Percentiles rank a stretch among this genome's conserved stretches.
Conservation (phyloP, 1,139 yeast genomes). For the Candida tropicalis region DNA sequence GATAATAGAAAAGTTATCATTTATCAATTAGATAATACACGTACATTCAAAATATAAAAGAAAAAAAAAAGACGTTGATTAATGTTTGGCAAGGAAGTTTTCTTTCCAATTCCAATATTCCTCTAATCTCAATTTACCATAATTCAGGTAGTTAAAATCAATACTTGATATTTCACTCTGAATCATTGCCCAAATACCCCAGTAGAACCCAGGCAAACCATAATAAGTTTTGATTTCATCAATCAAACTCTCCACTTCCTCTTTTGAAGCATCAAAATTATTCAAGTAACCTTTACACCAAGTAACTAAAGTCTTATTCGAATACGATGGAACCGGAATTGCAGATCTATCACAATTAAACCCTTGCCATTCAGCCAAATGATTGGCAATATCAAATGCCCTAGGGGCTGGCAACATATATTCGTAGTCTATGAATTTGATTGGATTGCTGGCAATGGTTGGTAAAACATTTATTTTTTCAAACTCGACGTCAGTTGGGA, state of each 20-base stretch:
- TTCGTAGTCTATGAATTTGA: slow-evolving; percentile 78
- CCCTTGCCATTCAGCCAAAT: slow-evolving; percentile 88
- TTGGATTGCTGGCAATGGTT: slow-evolving; percentile 40
- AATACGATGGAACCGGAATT: slow-evolving; percentile 54
- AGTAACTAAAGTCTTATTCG: slow-evolving; percentile 48
- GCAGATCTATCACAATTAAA: slow-evolving; percentile 66
- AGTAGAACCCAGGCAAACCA: slow-evolving; percentile 82
- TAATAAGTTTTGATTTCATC: slow-evolving; percentile 62
- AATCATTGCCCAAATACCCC: slow-evolving; percentile 87
- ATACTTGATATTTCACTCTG: slow-evolving; percentile 72
- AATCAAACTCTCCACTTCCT: slow-evolving; percentile 39
- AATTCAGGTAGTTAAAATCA: slow-evolving; percentile 70
- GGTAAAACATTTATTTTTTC: slow-evolving; percentile 24
- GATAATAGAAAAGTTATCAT: slow-evolving; percentile 29
- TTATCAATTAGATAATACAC: not conserved
- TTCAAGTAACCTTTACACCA: slow-evolving; percentile 60
- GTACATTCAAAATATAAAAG: too few relatives aligned
- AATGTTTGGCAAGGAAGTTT: slow-evolving; percentile 12
- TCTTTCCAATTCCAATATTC: slow-evolving; percentile 76
- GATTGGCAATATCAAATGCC: slow-evolving; percentile 85
- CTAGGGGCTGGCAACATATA: slow-evolving; percentile 81
- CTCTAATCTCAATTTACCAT: slow-evolving; percentile 59
- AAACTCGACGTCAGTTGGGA: slow-evolving; percentile 44
- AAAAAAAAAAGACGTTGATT: too few relatives aligned
- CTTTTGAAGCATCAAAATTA: slow-evolving; percentile 27